Percentiles rank a stretch among this genome's conserved stretches.
These are phyloP conservation scores for Wickerhamomyces queroliae DNA, from an alignment of 805 yeast genomes.

Conservation along the genomic window DNA sequence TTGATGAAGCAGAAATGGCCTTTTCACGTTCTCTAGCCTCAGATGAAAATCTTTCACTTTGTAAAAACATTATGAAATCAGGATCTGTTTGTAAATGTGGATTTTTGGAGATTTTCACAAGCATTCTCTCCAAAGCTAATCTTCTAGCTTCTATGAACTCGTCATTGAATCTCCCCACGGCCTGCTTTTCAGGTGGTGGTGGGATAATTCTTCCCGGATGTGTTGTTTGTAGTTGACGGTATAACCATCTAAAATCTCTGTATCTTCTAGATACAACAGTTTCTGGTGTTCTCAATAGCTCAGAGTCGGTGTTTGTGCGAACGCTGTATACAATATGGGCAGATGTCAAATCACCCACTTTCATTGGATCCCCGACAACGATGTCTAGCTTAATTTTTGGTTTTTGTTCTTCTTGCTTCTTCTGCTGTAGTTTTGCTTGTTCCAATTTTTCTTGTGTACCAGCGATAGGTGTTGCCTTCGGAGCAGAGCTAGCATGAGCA, in stretches of 20 bases:
- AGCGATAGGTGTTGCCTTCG: slow-evolving; percentile 2
- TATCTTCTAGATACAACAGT: slow-evolving; percentile 75
- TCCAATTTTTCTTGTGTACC: slow-evolving; percentile 10
- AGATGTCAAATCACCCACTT: slow-evolving; percentile 84
- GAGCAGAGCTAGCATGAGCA: background rate
- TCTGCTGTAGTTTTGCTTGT: slow-evolving; percentile 7
- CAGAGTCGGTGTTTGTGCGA: slow-evolving; percentile 43
- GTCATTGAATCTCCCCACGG: slow-evolving; percentile 86
- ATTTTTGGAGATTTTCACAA: slow-evolving; percentile 58
- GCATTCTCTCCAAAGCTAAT: slow-evolving; percentile 80
- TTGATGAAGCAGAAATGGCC: slow-evolving; percentile 43
- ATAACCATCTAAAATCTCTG: slow-evolving; percentile 90
- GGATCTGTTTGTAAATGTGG: slow-evolving; percentile 57
- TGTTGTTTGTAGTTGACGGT: slow-evolving; percentile 76
- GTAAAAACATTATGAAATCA: slow-evolving; percentile 75
- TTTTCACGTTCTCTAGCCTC: slow-evolving; percentile 61
- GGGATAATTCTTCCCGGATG: slow-evolving; percentile 92
- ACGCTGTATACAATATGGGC: slow-evolving; percentile 88
- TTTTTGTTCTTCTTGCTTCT: slow-evolving; percentile 4
- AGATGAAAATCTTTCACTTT: slow-evolving; percentile 63
- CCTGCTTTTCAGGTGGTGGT: slow-evolving; percentile 94
- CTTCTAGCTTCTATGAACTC: slow-evolving; percentile 86
- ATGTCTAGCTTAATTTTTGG: slow-evolving; percentile 42
- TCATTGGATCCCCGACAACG: slow-evolving; percentile 82
- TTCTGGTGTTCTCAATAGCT: slow-evolving; percentile 30